phyloP scores from a whole-genome alignment of 164 flowering plant species.

The Vitis rotundifolia region DNA sequence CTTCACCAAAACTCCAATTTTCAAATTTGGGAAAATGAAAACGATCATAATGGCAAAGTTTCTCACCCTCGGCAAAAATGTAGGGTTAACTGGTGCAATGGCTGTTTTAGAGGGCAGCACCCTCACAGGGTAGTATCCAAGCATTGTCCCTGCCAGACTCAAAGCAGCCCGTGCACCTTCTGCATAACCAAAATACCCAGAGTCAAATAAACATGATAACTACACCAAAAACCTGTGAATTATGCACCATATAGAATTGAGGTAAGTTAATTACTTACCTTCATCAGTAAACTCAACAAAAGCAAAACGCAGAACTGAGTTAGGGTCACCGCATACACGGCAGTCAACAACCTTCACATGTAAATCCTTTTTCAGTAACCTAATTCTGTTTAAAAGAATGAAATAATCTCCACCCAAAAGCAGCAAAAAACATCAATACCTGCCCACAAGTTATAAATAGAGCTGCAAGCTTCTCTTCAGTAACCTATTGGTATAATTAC shows the following conservation, averaged over 20 bases:
- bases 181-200: conserved; percentile 23
- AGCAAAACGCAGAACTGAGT: conserved; percentile 78
- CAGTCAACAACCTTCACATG: conserved; percentile 70
- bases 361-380: conserved; percentile 1
- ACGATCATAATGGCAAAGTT: background rate
- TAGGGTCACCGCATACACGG: conserved; percentile 80
- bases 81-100: conserved; percentile 87
- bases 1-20: background rate
- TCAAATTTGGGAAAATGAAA: background rate
- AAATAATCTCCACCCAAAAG: background rate
- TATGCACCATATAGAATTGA: background rate
- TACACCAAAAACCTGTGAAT: background rate
- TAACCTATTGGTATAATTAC: conserved; percentile 25
- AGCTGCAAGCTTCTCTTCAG: conserved; percentile 80
- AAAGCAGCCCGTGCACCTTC: conserved; percentile 77
- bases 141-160: conserved; percentile 75
- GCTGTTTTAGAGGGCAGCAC: conserved; percentile 90
- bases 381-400: background rate
- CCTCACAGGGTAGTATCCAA: conserved; percentile 76
- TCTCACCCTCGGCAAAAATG: conserved; percentile 77
- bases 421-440: conserved; percentile 27
- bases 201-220: background rate
- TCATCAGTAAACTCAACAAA: conserved; percentile 81
- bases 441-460: conserved; percentile 71
- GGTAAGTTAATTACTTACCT: conserved; percentile 34